Conservation (phyloP, 305 asterid species). For the Stenogyne calaminthoides region DNA sequence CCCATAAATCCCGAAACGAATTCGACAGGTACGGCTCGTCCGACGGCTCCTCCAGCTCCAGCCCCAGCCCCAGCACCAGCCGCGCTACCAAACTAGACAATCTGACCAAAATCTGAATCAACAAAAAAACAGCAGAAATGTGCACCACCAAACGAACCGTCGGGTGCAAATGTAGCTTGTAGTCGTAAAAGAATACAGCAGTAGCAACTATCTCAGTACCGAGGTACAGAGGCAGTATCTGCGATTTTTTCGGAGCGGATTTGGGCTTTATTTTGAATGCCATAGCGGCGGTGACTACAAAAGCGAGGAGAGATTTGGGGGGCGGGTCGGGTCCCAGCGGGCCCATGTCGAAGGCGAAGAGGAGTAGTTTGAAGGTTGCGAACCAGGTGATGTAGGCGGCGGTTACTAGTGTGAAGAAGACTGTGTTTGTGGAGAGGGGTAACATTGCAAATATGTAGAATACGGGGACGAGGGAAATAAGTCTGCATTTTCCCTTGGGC, state of each 20-base stretch:
- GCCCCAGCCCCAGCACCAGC: constrained; percentile 40
- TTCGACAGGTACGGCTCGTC: constrained; percentile 66
- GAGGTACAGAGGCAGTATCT: constrained; percentile 40
- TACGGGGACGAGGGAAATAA: constrained; percentile 54
- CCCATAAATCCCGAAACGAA: constrained; percentile 77
- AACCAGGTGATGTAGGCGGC: too few relatives aligned
- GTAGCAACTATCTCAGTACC: constrained; percentile 40
- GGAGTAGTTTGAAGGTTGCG: constrained; percentile 63
- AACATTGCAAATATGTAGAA: constrained; percentile 45
- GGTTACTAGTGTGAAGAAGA: constrained; percentile 48
- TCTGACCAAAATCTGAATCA: too few relatives aligned
- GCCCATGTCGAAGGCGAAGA: constrained; percentile 65
- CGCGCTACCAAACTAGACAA: constrained; percentile 26
- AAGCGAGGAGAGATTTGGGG: constrained; percentile 40
- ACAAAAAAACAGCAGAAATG: constrained; percentile 44
- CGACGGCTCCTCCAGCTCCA: constrained; percentile 61
- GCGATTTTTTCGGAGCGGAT: constrained; percentile 1
- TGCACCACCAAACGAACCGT: constrained; percentile 26
- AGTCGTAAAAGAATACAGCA: constrained; percentile 24
- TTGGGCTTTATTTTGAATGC: constrained; percentile 46
- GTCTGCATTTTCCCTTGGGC: constrained; percentile 46
- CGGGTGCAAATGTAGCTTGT: constrained; percentile 27
- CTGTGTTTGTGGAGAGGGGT: constrained; percentile 47
- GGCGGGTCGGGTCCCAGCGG: constrained; percentile 38
- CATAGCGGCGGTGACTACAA: constrained; percentile 52